A percentile compares a stretch with the other conserved stretches of the same genome.
phyloP scores from a whole-genome alignment of 495 filamentous ascomycete species.

The Hyaloscypha hepaticicola region DNA sequence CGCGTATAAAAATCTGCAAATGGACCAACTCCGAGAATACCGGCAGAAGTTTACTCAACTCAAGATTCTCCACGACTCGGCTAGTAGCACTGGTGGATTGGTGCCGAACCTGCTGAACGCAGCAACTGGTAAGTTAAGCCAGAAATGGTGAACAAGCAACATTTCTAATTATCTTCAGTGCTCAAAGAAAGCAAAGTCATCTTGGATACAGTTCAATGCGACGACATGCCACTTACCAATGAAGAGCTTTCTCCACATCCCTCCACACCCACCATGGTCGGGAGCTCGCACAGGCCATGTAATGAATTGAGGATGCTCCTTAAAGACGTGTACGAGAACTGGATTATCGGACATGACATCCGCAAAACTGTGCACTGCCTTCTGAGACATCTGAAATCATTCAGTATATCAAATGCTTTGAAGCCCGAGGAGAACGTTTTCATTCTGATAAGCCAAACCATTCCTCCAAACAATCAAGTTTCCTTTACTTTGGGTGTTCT shows the following conservation, averaged over 20 bases:
- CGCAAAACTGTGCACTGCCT: neutral
- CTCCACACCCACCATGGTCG: neutral
- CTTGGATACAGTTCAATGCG: neutral
- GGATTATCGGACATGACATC: neutral
- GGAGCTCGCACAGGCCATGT: neutral
- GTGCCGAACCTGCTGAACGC: neutral
- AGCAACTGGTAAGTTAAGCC: neutral
- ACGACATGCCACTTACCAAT: neutral
- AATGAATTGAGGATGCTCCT: neutral
- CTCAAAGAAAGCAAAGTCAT: neutral
- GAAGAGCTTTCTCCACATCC: neutral
- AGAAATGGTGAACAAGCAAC: neutral
- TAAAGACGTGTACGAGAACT: neutral
- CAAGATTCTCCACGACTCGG: neutral
- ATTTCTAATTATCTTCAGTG: neutral
- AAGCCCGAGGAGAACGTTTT: neutral
- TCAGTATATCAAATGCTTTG: neutral
- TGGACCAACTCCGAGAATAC: neutral
- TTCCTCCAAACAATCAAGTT: neutral
- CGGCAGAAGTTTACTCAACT: neutral
- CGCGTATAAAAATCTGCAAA: neutral
- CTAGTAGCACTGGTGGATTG: neutral
- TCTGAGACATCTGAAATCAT: neutral
- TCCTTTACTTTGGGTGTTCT: neutral
- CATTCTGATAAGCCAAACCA: neutral